phyloP scores from a whole-genome alignment of 2,329 filamentous ascomycete species.

The Podosphaera fusca region DNA sequence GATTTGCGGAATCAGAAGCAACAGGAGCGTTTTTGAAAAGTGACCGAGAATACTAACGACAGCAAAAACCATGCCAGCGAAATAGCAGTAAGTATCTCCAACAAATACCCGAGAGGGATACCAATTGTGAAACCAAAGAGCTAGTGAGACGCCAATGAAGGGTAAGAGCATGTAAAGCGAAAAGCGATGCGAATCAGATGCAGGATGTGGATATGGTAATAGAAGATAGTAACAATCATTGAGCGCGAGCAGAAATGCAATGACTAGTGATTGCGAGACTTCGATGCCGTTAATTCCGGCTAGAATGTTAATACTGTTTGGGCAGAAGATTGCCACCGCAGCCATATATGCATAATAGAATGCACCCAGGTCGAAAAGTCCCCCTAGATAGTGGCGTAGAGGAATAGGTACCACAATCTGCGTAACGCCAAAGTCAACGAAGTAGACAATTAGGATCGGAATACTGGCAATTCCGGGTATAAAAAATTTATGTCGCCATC shows the following conservation, averaged over 20 bases:
- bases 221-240: slow-evolving; percentile 81
- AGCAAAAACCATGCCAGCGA: slow-evolving; percentile 96
- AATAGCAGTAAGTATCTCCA: slow-evolving; percentile 98
- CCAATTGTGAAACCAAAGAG: slow-evolving; percentile 80
- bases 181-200: slow-evolving; percentile 87
- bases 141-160: slow-evolving; percentile 77
- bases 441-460: slow-evolving; percentile 87
- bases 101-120: slow-evolving; percentile 90
- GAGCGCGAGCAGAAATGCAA: slow-evolving; percentile 58
- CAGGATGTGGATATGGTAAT: slow-evolving; percentile 68
- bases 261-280: slow-evolving; percentile 78
- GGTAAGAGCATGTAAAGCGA: slow-evolving; percentile 85
- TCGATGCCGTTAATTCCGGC: slow-evolving; percentile 98
- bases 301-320: slow-evolving; percentile 98
- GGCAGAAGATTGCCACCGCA: slow-evolving; percentile 85
- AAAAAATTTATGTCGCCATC: slow-evolving; percentile 97
- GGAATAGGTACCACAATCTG: slow-evolving; percentile 78
- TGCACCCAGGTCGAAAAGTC: slow-evolving; percentile 54
- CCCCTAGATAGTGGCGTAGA: slow-evolving; percentile 60
- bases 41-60: slow-evolving; percentile 92
- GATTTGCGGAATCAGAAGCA: slow-evolving; percentile 79
- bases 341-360: slow-evolving; percentile 97
- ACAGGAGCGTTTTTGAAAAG: slow-evolving; percentile 87
- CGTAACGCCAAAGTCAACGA: slow-evolving; percentile 94
- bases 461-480: slow-evolving; percentile 87